Evolutionary conservation across 2,329 filamentous ascomycete species (phyloP), one percentile per base, ranked within the genome.

Genomic region (Dactylonectria macrodidyma): DNA sequence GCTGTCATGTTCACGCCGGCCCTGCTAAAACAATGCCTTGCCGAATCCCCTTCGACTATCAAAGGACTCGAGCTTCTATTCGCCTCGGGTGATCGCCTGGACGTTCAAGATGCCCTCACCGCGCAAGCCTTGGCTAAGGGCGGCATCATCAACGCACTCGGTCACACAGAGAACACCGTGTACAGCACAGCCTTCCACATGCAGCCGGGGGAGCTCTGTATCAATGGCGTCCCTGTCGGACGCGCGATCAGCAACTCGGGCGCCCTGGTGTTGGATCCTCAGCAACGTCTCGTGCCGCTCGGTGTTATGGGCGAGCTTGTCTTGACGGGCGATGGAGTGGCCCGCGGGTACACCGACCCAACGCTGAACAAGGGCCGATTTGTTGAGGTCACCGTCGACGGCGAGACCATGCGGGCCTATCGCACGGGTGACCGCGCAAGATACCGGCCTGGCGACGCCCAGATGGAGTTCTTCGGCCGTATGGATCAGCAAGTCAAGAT

Each of bases 271-370:
- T 74, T 78, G 73, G 75, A 77, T 61, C 41, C 59, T 7, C 58
- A 72, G 1, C 70, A 69, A 11, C 71, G 62, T 3, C 69, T 76
- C 3, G 73, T 77, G 0, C 74, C 77, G 4, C 36, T 70, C 1
- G 76, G 76, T n/a, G 73, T 76, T 1, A 26, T 78, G 7, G 77
- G 77, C 1, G 77, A 78, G 51, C 71, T 78, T 7, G 62, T 78
- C 1, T 69, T 78, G 2, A 76, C 73, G 0, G 76, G 76, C 3
- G 74, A 76, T 14, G 36, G 36, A 10, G 10, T 38, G 9, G 36
- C 5, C 12, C 36, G 36, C 9, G 36, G 36, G 10, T 38, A 38
- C 36, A 14, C 12, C 36, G 36, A 38, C 36, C 36, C 36, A 14
- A 10, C 9, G 36, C 9, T 10, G 36, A 14, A 38, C 12, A 14